phyloP scores from a whole-genome alignment of 768 basidiomycete species.

The Amanita muscaria region DNA sequence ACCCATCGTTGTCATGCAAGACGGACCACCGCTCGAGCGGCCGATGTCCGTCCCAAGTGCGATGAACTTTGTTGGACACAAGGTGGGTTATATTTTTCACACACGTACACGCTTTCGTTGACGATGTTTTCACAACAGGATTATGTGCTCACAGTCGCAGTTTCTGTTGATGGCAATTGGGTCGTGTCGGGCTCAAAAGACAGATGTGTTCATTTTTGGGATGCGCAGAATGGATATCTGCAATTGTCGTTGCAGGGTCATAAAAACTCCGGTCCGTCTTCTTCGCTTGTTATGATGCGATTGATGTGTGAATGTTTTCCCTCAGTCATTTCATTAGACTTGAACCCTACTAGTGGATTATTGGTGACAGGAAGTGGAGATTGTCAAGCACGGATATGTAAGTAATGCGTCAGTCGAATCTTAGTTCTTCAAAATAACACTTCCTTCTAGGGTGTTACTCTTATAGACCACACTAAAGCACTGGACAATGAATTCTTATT shows the following conservation, averaged over 20 bases:
- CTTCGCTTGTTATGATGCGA: not conserved
- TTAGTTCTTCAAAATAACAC: not conserved
- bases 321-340: slow-evolving; percentile 31
- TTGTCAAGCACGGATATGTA: slow-evolving; percentile 34
- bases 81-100: slow-evolving; percentile 30
- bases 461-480: not conserved
- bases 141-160: slow-evolving; percentile 26
- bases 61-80: slow-evolving; percentile 74
- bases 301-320: not conserved
- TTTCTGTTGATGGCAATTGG: slow-evolving; percentile 79
- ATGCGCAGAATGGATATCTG: slow-evolving; percentile 54
- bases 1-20: slow-evolving; percentile 58
- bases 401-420: slow-evolving; percentile 9
- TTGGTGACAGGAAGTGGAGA: slow-evolving; percentile 36
- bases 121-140: slow-evolving; percentile 14
- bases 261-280: slow-evolving; percentile 35
- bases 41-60: slow-evolving; percentile 33
- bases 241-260: slow-evolving; percentile 80
- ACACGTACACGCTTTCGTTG: slow-evolving; percentile 23
- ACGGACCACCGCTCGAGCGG: slow-evolving; percentile 48
- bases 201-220: slow-evolving; percentile 84
- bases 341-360: slow-evolving; percentile 26
- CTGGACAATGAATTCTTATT: too few relatives aligned
- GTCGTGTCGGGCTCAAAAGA: slow-evolving; percentile 86
- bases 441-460: not conserved